Percentiles rank a stretch among this genome's conserved stretches.
phyloP scores from a whole-genome alignment of 1,284 basidiomycete species.

The Sporisorium exsertum region DNA sequence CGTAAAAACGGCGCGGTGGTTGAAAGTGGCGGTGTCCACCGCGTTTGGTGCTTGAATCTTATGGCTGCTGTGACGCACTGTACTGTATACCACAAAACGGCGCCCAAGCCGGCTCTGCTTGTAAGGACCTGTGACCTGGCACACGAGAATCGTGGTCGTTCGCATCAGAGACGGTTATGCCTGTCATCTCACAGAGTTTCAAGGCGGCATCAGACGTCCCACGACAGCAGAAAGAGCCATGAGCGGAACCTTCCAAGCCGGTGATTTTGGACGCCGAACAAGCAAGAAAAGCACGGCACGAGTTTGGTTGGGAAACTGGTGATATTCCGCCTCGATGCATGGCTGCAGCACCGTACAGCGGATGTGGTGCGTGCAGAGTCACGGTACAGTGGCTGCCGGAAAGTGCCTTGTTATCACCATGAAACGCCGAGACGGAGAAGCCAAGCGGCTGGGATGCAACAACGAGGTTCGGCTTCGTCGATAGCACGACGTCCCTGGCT shows the following conservation, averaged over 20 bases:
- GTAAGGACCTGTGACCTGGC: too few species aligned
- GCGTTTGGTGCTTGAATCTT: slow-evolving; percentile 1
- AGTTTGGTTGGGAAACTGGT: too few species aligned
- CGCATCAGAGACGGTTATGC: neutral
- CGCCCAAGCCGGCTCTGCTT: neutral
- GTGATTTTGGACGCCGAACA: neutral
- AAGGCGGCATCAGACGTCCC: too few species aligned
- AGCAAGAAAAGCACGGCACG: neutral
- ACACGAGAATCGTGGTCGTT: neutral
- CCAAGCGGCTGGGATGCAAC: too few species aligned
- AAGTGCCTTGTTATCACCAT: too few species aligned
- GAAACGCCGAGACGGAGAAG: too few species aligned
- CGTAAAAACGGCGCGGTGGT: too few species aligned
- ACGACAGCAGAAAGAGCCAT: too few species aligned
- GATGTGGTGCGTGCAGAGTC: neutral
- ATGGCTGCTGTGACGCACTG: neutral
- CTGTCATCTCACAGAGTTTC: too few species aligned
- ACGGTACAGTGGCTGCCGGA: neutral
- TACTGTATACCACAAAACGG: neutral
- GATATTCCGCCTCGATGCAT: neutral
- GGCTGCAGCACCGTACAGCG: slow-evolving; percentile 1
- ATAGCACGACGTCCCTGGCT: too few species aligned
- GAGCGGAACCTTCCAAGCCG: too few species aligned
- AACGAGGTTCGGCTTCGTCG: too few species aligned
- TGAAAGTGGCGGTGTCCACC: neutral